phyloP scores from a whole-genome alignment of 2,329 filamentous ascomycete species.

The Allantophomopsis lycopodina region DNA sequence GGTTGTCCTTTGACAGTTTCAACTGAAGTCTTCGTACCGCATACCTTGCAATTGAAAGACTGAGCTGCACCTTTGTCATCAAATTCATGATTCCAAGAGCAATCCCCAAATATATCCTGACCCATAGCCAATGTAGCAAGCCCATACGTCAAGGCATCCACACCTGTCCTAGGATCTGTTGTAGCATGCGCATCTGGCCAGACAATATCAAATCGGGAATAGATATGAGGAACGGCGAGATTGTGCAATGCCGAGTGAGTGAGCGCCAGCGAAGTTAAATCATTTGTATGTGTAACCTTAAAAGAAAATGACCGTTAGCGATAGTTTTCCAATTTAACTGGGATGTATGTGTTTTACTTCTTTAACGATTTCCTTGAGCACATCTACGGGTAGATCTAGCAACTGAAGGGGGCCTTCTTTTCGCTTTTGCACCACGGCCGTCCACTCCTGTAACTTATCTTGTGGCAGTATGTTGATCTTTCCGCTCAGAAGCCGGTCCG shows the following conservation, averaged over 20 bases:
- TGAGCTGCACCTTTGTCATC: conserved; percentile 7
- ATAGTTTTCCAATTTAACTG: background rate
- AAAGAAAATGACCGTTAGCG: conserved; percentile 1
- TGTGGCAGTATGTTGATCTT: conserved; percentile 31
- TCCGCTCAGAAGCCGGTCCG: background rate
- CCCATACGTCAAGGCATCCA: conserved; percentile 74
- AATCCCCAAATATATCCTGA: conserved; percentile 40
- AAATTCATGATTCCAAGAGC: background rate
- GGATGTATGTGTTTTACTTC: conserved; percentile 37
- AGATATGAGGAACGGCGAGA: conserved; percentile 65
- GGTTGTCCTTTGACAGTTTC: background rate
- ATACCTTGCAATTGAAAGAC: conserved; percentile 17
- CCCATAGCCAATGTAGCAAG: conserved; percentile 68
- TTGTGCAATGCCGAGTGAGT: conserved; percentile 67
- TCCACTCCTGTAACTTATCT: conserved; percentile 51
- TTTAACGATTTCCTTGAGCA: conserved; percentile 66
- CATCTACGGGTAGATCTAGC: conserved; percentile 64
- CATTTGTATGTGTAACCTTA: conserved; percentile 69
- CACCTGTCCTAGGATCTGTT: conserved; percentile 53
- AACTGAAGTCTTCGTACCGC: conserved; percentile 6
- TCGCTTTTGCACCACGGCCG: conserved; percentile 39
- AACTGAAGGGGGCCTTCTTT: conserved; percentile 46
- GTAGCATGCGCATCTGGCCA: conserved; percentile 63
- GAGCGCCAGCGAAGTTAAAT: conserved; percentile 64
- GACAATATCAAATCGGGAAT: conserved; percentile 76